Conservation (phyloP, 73 alveolate genomes). For the Paramecium primaurelia region DNA sequence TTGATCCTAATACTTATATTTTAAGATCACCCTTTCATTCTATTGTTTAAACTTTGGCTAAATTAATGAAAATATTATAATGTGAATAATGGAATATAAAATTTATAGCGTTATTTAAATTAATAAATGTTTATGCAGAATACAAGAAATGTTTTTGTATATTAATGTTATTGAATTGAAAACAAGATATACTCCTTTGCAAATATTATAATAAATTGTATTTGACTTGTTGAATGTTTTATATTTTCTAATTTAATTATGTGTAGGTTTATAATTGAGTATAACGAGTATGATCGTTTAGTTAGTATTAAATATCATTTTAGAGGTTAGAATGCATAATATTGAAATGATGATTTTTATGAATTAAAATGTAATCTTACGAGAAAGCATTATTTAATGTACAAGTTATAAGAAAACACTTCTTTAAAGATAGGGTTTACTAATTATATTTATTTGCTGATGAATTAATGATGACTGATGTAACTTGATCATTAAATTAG, state of each 20-base stretch:
- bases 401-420: slow-evolving; percentile 12
- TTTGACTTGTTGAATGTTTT: neutral
- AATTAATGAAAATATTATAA: neutral
- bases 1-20: neutral
- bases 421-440: neutral
- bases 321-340: neutral
- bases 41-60: neutral
- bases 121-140: neutral
- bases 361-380: neutral
- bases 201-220: neutral
- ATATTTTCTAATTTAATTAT: too few species aligned
- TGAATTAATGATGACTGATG: slow-evolving; percentile 32
- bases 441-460: neutral
- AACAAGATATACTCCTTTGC: neutral
- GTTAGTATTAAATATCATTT: neutral
- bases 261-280: neutral
- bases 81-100: neutral
- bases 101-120: neutral
- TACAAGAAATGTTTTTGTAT: too few species aligned
- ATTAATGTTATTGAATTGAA: neutral
- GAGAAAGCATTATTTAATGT: slow-evolving; percentile 17
- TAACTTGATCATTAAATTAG: neutral
- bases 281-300: neutral
- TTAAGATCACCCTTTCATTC: neutral
- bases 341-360: neutral